Evolutionary conservation across 169 alveolate genomes (phyloP).

Genomic region (Plasmodium sp.): DNA sequence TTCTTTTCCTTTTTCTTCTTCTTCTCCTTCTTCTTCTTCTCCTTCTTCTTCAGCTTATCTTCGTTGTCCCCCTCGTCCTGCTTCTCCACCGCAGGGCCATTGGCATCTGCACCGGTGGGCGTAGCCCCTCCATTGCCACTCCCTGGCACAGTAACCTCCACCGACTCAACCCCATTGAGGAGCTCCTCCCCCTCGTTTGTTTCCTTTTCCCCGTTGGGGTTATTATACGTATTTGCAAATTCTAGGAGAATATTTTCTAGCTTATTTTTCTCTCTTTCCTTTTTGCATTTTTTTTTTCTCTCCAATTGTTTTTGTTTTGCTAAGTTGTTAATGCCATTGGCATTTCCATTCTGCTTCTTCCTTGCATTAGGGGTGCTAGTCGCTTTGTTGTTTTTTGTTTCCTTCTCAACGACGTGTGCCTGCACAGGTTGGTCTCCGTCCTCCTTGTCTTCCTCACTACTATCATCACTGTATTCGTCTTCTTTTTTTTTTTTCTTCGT

Average conservation of each 20-base stretch:
- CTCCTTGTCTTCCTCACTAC: conserved; percentile 11
- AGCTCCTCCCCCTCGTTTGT: background rate
- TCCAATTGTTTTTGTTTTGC: background rate
- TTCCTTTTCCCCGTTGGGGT: background rate
- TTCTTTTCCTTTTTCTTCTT: background rate
- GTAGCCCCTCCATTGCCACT: background rate
- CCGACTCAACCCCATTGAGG: background rate
- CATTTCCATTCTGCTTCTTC: background rate
- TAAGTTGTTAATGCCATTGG: background rate
- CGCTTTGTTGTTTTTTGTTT: background rate
- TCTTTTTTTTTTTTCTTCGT: background rate
- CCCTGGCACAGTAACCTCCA: background rate
- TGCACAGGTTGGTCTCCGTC: background rate
- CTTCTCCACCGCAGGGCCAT: background rate
- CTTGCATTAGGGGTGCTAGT: background rate
- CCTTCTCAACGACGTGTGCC: background rate
- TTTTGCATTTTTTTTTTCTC: conserved; percentile 12
- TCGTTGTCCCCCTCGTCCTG: background rate
- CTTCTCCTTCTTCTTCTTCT: conserved; percentile 11
- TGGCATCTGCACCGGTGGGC: background rate
- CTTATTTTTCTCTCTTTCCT: conserved; percentile 4
- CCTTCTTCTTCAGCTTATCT: conserved; percentile 31
- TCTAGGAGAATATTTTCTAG: conserved; percentile 34
- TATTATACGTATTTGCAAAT: conserved; percentile 3
- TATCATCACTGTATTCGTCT: background rate